Percentiles rank a stretch among this genome's conserved stretches.
These are phyloP conservation scores for Populus hybrid DNA, from an alignment of 441 rosid species.

Conservation along the genomic window DNA sequence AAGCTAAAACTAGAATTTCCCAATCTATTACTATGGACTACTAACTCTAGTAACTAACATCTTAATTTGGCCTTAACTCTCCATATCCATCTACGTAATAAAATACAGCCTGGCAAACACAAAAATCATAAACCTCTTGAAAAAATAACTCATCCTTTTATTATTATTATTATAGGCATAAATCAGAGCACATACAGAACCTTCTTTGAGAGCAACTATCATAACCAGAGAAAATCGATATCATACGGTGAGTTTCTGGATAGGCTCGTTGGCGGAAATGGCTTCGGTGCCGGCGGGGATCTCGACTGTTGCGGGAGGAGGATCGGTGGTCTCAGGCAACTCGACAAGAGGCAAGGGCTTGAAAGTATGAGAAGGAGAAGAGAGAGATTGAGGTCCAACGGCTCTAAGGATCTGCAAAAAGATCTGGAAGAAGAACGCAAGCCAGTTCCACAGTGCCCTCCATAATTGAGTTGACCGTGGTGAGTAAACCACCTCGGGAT, in stretches of 20 bases:
- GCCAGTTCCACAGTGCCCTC: conserved; percentile 65
- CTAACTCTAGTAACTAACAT: neutral
- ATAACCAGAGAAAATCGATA: neutral
- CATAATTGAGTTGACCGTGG: conserved; percentile 57
- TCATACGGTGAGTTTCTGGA: conserved; percentile 63
- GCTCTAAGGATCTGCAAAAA: conserved; percentile 64
- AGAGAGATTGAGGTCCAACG: conserved; percentile 61
- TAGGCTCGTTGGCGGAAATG: conserved; percentile 11
- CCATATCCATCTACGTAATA: neutral
- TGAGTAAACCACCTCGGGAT: conserved; percentile 67
- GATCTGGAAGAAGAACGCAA: conserved; percentile 79
- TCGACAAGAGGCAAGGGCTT: conserved; percentile 70
- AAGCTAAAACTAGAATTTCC: neutral
- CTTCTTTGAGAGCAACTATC: neutral
- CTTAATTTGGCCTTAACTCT: neutral
- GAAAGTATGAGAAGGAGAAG: conserved; percentile 51
- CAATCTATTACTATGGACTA: too few species aligned
- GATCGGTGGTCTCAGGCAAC: conserved; percentile 26
- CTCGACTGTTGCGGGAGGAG: conserved; percentile 41
- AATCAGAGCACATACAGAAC: neutral
- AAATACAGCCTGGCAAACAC: neutral
- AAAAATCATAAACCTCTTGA: neutral
- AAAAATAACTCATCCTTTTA: neutral
- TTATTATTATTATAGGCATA: neutral
- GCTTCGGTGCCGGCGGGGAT: conserved; percentile 33